Base-by-base conservation (phyloP, 2,329 filamentous ascomycete species). In the Stagonosporopsis cucurbitacearum region DNA sequence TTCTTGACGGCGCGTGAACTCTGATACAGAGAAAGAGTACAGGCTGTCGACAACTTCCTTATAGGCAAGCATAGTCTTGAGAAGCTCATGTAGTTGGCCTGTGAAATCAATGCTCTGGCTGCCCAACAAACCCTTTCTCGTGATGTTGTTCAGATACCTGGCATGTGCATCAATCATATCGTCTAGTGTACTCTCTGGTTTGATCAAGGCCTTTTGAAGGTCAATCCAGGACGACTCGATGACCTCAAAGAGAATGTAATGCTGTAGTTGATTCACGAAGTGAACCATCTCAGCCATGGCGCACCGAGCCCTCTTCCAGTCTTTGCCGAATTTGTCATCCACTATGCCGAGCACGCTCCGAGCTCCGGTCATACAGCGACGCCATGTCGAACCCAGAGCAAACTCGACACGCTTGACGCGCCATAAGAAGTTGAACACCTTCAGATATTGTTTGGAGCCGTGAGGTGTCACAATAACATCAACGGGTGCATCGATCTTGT, bases 381-480 rank as follows among this genome's bases (percentile, higher is more conserved):
- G 88, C 93, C 95, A 99, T 36, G 92, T 95, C 12, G 90, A 92
- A 5, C 89, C 86, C 1, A 99, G 84, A 0, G 91, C 93, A 70
- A 98, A 99, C 71, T 99, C 95, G 47, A 99, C 95, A 25, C 95
- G 89, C 78, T 99, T 99, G 70, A 99, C 92, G 60, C 95, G 89
- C 94, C 95, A 99, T 3, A 99, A 84, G 71, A 99, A 97, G 77
- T 99, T 99, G 84, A 99, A 99, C 9, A 99, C 92, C 73, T 98
- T 98, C 66, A 99, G 88, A 73, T 99, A 99, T 73, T 99, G 94
- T 20, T 94, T 90, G 63, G 91, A 94, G 41, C 92, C 93, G 86
- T 93, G 97, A 37, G 96, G 92, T 0, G 94, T 98, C 35, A 99
- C 92, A 43, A 99, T 93, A 25, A 99, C 95, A 72, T 99, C 95